Evolutionary conservation across 768 basidiomycete species (phyloP), one percentile per base, ranked within the genome.

Genomic region (Paxillus ammoniavirescens): DNA sequence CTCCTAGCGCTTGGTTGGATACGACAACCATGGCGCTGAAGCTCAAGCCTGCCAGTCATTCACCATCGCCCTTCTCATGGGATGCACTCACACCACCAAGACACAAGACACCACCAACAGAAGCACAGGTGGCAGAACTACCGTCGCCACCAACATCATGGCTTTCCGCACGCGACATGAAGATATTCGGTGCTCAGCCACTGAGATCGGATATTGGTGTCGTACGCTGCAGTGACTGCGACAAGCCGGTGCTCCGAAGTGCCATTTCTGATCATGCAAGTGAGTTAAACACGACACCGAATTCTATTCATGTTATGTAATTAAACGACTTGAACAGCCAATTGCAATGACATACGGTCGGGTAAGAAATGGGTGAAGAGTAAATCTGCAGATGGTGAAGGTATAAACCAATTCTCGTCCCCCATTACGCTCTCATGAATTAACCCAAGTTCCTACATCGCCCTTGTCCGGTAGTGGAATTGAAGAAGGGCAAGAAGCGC

Each of bases 121-220:
- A 69, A 17, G 55, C 65, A 1, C 75, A 80, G 41, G 59, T 73
- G 5, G 64, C 76, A 3, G 73, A 76, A 1, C 70, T 84, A 3
- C 79, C 82, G 0, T 83, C 87, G 0, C 91, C 92, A 0, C 92
- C 93, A 0, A 88, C 91, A 21, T 79, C 84, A 73, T 92, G 91
- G 86, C 84, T 95, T 13, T 82, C 87, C 26, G 91, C 89, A 8
- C 80, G 80, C 44, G 91, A 94, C 63, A 94, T 93, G 93, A 88
- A 87, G 75, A 78, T 89, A 56, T 96, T 89, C 69, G 92, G 92
- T 31, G 77, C 85, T 2, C 77, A 85, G 52, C 91, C 93, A 6
- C 77, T 95, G 14, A 78, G 78, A 42, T 83, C 84, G 2, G 86
- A 89, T 52, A 70, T 89, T 10, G 80, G 79, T 30, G 68, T 83